Evolutionary conservation across 768 basidiomycete species (phyloP).

Genomic region (Austroboletus festivus): DNA sequence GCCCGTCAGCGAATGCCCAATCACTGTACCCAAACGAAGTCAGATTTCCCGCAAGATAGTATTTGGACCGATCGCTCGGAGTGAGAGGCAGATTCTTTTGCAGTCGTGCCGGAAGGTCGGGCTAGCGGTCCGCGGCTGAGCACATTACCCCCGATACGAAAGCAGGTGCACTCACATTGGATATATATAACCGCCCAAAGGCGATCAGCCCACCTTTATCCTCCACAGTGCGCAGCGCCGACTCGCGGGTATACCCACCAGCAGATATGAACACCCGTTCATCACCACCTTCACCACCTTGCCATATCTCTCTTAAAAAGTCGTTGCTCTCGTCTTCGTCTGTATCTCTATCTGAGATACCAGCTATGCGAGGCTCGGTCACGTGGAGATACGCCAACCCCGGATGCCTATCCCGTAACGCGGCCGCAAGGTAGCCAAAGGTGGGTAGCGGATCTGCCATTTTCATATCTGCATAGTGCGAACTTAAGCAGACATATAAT

Average conservation of each 20-base stretch:
- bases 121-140: neutral
- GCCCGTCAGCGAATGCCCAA: neutral
- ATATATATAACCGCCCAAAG: slow-evolving; percentile 36
- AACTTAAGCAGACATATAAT: neutral
- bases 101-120: neutral
- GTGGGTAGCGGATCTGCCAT: slow-evolving; percentile 55
- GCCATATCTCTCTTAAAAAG: slow-evolving; percentile 46
- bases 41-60: neutral
- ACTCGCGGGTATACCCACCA: slow-evolving; percentile 43
- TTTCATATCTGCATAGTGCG: slow-evolving; percentile 41
- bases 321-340: slow-evolving; percentile 35
- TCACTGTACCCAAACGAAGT: neutral
- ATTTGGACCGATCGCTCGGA: neutral
- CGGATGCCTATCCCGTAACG: slow-evolving; percentile 33
- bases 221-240: slow-evolving; percentile 38
- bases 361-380: slow-evolving; percentile 38
- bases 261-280: slow-evolving; percentile 37
- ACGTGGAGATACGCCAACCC: slow-evolving; percentile 52
- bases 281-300: slow-evolving; percentile 21
- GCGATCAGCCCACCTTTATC: too few relatives aligned
- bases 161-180: slow-evolving; percentile 33
- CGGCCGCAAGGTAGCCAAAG: slow-evolving; percentile 46
- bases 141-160: neutral
- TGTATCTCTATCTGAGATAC: neutral
- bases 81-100: neutral